Evolutionary conservation across 495 filamentous ascomycete species (phyloP).

Genomic region (Penicillium simplicissimum): DNA sequence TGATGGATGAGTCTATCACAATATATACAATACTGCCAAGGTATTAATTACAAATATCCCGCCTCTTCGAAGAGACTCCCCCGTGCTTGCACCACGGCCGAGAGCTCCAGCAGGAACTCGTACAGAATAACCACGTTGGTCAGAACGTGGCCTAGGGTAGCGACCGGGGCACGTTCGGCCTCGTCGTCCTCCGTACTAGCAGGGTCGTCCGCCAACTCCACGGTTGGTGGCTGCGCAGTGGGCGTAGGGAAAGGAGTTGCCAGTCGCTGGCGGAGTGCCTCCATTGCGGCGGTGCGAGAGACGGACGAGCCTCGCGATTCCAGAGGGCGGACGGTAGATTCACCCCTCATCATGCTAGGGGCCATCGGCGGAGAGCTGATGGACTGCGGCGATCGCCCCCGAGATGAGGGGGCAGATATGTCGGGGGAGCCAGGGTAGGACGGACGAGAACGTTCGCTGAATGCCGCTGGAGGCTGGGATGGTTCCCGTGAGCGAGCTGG

Average conservation of each 20-base stretch:
- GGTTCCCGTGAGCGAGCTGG: conserved; percentile 23
- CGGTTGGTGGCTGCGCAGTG: conserved; percentile 3
- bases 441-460: conserved; percentile 45
- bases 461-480: conserved; percentile 24
- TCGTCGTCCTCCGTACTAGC: conserved; percentile 33
- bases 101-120: conserved; percentile 87
- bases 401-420: conserved; percentile 39
- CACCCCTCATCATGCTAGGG: conserved; percentile 23
- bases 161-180: conserved; percentile 26
- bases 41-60: conserved; percentile 41
- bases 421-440: conserved; percentile 60
- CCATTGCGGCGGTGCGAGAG: conserved; percentile 30
- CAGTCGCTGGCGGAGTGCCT: conserved; percentile 41
- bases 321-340: conserved; percentile 22
- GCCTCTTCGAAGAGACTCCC: conserved; percentile 87
- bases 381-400: conserved; percentile 24
- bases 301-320: conserved; percentile 35
- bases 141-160: conserved; percentile 81
- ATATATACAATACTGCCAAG: conserved; percentile 7
- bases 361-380: conserved; percentile 18
- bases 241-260: conserved; percentile 37
- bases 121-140: conserved; percentile 63
- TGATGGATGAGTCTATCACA: background rate
- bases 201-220: conserved; percentile 24
- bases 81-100: conserved; percentile 81